Base-by-base conservation (phyloP, 139 green algal genomes). In the Coelastrella sp. region DNA sequence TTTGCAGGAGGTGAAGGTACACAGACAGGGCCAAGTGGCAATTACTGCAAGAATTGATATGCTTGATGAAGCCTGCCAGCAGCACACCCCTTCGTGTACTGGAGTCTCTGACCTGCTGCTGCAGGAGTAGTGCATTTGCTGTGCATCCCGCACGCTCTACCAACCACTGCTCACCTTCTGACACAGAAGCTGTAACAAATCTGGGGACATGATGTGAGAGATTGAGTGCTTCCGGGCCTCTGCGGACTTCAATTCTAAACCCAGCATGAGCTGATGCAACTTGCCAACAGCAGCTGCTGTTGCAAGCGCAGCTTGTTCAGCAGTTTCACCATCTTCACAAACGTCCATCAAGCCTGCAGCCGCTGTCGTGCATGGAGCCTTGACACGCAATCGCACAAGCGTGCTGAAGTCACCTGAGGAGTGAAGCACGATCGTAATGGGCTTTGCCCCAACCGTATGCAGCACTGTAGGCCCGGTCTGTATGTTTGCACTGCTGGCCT, bases 101-200 rank as follows among this genome's bases (percentile, higher is more conserved):
- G 35, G 35, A 49, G 35, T 49, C 35, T 49, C 3, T 49, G 35
- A 49, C 35, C 35, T 49, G 35, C 35, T 49, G 35, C 35, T 49
- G 63, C 63, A 72, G 63, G 3, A 72, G 63, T 72, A 22, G 12
- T 72, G 63, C 63, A 72, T 72, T 14, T n/a, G 12, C 14, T 78
- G 70, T 78, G 70, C 70, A 35, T 49, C 35, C 35, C 1, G 35
- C 35, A 49, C 35, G 3, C 35, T 49, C 35, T 49, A 49, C 35
- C 17, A 78, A 8, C 70, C 8, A 20, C 12, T 8, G 14, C 81
- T n/a, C 49, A 81, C 84, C 84, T 88, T 88, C 11, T 81, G 66
- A 57, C 84, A 88, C 27, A 88, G 61, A 35, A 88, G n/a, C 20
- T 88, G 84, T 20, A 88, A 35, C 20, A 73, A 19, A 17, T n/a